Conservation (phyloP, 305 asterid species). For the Solanum hybrid region DNA sequence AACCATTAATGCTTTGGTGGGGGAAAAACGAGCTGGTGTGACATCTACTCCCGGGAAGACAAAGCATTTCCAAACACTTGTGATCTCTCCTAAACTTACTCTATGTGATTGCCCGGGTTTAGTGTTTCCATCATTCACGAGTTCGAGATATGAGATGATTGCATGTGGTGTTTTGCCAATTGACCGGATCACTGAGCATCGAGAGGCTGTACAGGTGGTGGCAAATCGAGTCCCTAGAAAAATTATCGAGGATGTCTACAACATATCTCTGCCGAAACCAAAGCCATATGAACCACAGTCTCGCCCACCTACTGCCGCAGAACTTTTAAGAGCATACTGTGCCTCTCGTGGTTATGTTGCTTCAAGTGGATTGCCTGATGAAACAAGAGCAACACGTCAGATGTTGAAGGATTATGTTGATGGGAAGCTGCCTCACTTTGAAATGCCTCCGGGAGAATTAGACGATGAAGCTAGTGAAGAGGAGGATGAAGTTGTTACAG, state of each 20-base stretch:
- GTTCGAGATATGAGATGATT: constrained; percentile 91
- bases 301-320: constrained; percentile 67
- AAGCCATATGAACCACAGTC: constrained; percentile 66
- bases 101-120: constrained; percentile 99
- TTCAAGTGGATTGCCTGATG: constrained; percentile 90
- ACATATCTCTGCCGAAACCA: constrained; percentile 75
- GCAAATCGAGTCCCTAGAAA: constrained; percentile 74
- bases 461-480: constrained; percentile 13
- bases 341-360: constrained; percentile 93
- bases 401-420: constrained; percentile 87
- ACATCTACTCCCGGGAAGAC: constrained; percentile 99
- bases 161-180: constrained; percentile 95
- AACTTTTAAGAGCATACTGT: constrained; percentile 70
- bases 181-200: constrained; percentile 84
- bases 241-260: constrained; percentile 64
- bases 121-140: constrained; percentile 92
- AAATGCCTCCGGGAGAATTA: constrained; percentile 53
- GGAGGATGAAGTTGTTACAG: constrained; percentile 2
- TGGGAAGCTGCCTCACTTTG: constrained; percentile 83
- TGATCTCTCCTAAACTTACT: constrained; percentile 76
- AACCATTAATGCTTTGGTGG: constrained; percentile 91
- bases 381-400: constrained; percentile 77
- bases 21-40: constrained; percentile 85
- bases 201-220: constrained; percentile 85
- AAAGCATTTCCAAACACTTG: constrained; percentile 87